phyloP scores from a whole-genome alignment of 169 alveolate species.

The Plasmodium berghei region DNA sequence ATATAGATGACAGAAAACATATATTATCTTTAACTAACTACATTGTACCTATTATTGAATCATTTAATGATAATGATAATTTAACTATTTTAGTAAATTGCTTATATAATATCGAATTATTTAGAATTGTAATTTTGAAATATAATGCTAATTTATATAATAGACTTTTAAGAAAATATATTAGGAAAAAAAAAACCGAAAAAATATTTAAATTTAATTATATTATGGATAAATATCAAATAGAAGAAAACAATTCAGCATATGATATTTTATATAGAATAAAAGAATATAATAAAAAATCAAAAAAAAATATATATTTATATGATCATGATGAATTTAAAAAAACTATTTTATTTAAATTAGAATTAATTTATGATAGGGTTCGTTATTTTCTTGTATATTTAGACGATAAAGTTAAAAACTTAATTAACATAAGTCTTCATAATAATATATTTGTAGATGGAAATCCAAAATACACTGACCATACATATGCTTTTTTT shows the following conservation, averaged over 20 bases:
- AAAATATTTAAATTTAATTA: conserved; percentile 55
- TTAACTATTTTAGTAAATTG: conserved; percentile 53
- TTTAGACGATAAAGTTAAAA: conserved; percentile 41
- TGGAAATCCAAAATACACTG: neutral
- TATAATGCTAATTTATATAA: conserved; percentile 60
- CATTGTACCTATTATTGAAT: conserved; percentile 65
- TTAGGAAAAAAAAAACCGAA: conserved; percentile 32
- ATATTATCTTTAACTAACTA: conserved; percentile 62
- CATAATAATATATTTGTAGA: neutral
- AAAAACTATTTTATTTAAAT: conserved; percentile 1
- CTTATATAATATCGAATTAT: conserved; percentile 51
- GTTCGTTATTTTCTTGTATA: neutral
- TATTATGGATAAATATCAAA: conserved; percentile 41
- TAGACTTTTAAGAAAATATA: conserved; percentile 30
- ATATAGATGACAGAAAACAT: conserved; percentile 28
- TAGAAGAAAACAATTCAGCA: conserved; percentile 16
- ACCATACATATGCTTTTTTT: neutral
- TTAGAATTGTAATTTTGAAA: conserved; percentile 44
- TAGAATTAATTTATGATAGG: conserved; percentile 18
- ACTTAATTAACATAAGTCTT: conserved; percentile 32
- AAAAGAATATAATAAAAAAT: conserved; percentile 24
- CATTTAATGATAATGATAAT: conserved; percentile 67
- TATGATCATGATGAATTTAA: neutral
- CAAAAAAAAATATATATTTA: conserved; percentile 9
- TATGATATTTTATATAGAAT: conserved; percentile 31